Evolutionary conservation across 2,329 filamentous ascomycete genomes (phyloP).

Genomic region (Chrysosporium queenslandicum): DNA sequence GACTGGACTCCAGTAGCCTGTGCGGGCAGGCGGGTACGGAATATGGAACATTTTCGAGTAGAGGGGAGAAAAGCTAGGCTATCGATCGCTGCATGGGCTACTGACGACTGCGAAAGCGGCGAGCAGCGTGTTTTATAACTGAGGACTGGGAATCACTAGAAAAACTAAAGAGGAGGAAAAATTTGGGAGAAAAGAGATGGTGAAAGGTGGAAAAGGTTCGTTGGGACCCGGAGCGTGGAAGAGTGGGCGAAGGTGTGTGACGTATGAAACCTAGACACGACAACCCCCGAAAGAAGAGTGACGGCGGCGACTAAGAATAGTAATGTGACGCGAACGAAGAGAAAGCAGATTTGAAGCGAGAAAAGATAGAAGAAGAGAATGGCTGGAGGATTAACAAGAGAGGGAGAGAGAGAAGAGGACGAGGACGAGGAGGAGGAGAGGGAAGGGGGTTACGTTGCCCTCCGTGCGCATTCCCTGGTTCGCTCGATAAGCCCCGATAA

Average conservation of each 20-base stretch:
- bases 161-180: neutral
- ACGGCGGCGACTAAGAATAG: no score
- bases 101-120: neutral
- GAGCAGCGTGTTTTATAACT: neutral
- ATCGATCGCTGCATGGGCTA: neutral
- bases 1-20: conserved; percentile 58
- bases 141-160: neutral
- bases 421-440: neutral
- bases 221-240: no score
- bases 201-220: no score
- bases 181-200: neutral
- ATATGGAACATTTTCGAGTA: conserved; percentile 11
- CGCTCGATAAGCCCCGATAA: neutral
- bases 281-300: no score
- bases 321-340: no score
- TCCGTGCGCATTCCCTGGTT: neutral
- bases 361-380: neutral
- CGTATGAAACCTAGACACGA: no score
- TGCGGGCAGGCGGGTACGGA: conserved; percentile 39
- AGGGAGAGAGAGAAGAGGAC: neutral
- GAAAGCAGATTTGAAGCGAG: no score
- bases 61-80: neutral
- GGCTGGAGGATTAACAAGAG: no score
- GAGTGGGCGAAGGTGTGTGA: neutral
- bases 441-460: neutral